Evolutionary conservation across 768 basidiomycete genomes (phyloP), one percentile per base, ranked within the genome.

Genomic region (Tephrocybe sp.): DNA sequence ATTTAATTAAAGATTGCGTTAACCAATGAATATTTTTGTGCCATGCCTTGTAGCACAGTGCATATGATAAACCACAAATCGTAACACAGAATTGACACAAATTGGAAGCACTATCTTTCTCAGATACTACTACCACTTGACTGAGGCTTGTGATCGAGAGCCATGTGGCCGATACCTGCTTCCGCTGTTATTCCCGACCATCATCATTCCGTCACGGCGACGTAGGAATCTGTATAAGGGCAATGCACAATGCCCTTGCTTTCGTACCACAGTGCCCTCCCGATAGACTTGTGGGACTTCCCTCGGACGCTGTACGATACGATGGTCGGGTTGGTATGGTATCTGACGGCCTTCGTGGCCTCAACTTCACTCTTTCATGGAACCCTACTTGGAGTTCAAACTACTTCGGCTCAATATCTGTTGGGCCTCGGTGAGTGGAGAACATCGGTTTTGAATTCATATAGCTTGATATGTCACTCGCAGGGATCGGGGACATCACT

Each of bases 401-500:
- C 57, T 24, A 72, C 65, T 42, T 65, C 68, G 10, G 73, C 64
- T 36, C 74, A 77, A 61, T 84, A 85, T 64, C 68, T 85, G 24
- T 63, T 85, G 17, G 84, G 83, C 8, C 71, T 86, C 7, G 84
- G 84, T 81, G 65, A 69, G 77, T 63, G 33, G 15, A 23, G 18
- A n/a, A 15, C 26, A 10, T 24, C 28, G n/a, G 5, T 2, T 4
- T 43, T 21, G 41, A 6, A 15, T 14, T 26, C 11, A 40, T 30
- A 7, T 15, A 12, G 39, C 43, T n/a, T 25, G 26, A 48, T 30
- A 5, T 40, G n/a, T 39, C n/a, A 42, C n/a, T n/a, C n/a, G n/a
- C 45, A 86, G 85, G 85, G 21, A 83, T 81, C 55, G 87, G 79
- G 17, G 89, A 90, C 60, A 78, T 90, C 53, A 90, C 87, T 53